Conservation (phyloP, 345 rosid genomes). For the Punica granatum region DNA sequence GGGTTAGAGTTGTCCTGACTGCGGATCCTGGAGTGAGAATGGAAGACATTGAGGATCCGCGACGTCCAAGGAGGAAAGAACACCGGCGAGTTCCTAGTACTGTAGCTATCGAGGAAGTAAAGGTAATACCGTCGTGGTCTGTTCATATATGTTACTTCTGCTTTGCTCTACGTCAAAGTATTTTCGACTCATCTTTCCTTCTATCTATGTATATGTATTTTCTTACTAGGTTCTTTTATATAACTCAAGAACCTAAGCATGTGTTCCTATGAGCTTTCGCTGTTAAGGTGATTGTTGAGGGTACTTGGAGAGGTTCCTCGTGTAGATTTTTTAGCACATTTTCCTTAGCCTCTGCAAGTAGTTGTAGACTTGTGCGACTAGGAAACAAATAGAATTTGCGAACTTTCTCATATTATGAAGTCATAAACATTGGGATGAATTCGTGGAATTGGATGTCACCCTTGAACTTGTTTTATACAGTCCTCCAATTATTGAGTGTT, state of each 20-base stretch:
- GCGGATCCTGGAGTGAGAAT: constrained; percentile 74
- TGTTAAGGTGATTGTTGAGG: neutral
- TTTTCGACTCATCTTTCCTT: neutral
- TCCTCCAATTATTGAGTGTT: no score
- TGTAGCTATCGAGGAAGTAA: constrained; percentile 94
- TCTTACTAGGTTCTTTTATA: neutral
- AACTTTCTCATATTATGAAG: neutral
- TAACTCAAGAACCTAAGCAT: neutral
- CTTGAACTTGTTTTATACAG: neutral
- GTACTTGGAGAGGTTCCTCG: neutral
- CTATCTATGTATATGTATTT: neutral
- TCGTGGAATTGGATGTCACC: neutral
- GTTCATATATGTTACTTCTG: neutral
- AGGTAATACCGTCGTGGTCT: constrained; percentile 39
- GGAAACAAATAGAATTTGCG: neutral
- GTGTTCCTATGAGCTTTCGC: neutral
- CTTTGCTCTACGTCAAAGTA: neutral
- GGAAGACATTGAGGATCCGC: constrained; percentile 65
- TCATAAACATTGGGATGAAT: neutral
- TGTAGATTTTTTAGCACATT: neutral
- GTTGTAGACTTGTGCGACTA: neutral
- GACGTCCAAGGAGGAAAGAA: constrained; percentile 63
- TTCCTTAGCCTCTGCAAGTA: neutral
- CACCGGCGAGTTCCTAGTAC: constrained; percentile 99
- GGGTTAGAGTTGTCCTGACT: constrained; percentile 87